These are phyloP conservation scores for Candida ascalaphidarum DNA, from an alignment of 805 yeast genomes.

Conservation along the genomic window DNA sequence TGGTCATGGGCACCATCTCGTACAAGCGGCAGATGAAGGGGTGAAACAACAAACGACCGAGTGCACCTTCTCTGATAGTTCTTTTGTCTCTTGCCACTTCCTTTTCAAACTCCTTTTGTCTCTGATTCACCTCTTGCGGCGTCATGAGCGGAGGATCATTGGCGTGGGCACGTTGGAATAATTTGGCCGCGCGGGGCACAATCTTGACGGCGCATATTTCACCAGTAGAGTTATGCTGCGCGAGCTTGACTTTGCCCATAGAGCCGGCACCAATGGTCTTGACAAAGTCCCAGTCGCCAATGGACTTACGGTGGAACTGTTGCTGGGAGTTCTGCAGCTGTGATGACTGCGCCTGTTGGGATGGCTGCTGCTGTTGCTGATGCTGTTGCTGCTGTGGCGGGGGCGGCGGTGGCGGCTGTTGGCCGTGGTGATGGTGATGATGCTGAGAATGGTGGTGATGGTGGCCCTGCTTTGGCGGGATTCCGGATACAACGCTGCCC, in stretches of 20 bases:
- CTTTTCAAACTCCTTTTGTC: slow-evolving; percentile 65
- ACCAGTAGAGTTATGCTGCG: slow-evolving; percentile 72
- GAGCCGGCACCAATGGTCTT: slow-evolving; percentile 97
- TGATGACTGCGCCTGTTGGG: slow-evolving; percentile 1
- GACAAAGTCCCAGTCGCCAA: slow-evolving; percentile 95
- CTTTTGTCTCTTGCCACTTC: slow-evolving; percentile 87
- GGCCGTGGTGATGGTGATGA: slow-evolving; percentile 1
- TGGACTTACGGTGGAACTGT: slow-evolving; percentile 73
- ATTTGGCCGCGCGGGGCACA: slow-evolving; percentile 79
- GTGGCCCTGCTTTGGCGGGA: slow-evolving; percentile 8
- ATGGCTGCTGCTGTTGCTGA: slow-evolving; percentile 14
- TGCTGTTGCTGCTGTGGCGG: slow-evolving; percentile 6
- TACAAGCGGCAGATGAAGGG: slow-evolving; percentile 86
- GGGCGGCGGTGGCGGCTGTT: slow-evolving; percentile 5
- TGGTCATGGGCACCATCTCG: slow-evolving; percentile 94
- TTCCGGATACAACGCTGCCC: slow-evolving; percentile 1
- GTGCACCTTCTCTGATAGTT: slow-evolving; percentile 90
- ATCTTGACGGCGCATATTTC: slow-evolving; percentile 90
- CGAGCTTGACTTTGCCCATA: slow-evolving; percentile 97
- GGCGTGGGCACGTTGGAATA: slow-evolving; percentile 64
- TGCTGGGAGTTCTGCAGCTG: slow-evolving; percentile 13
- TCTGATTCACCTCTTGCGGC: slow-evolving; percentile 47
- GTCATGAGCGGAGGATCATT: slow-evolving; percentile 59
- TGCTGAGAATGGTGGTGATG: slow-evolving; percentile 3
- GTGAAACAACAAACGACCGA: slow-evolving; percentile 84